A percentile compares a stretch with the other conserved stretches of the same genome.
phyloP scores from a whole-genome alignment of 441 rosid species.

The Hura crepitans region DNA sequence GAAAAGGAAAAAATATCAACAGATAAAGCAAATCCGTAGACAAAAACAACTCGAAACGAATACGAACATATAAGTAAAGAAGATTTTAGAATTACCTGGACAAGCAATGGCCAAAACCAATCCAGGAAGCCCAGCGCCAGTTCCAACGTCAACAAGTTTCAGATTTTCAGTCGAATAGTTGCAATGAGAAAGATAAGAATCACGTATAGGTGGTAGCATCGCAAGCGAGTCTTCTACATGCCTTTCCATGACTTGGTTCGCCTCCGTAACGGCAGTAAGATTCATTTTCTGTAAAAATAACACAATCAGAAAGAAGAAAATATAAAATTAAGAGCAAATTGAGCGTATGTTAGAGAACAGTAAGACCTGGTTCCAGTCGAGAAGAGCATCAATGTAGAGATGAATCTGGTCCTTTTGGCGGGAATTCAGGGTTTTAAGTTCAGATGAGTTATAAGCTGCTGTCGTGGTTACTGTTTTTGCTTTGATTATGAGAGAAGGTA shows the following conservation, averaged over 20 bases:
- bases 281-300: slow-evolving; percentile 60
- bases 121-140: slow-evolving; percentile 90
- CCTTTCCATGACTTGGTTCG: slow-evolving; percentile 64
- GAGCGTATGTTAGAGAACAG: not conserved
- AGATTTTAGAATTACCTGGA: slow-evolving; percentile 43
- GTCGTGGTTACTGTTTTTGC: slow-evolving; percentile 14
- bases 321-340: not conserved
- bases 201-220: slow-evolving; percentile 52
- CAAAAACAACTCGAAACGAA: not conserved
- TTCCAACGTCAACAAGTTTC: slow-evolving; percentile 72
- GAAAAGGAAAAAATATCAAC: not conserved
- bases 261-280: slow-evolving; percentile 73
- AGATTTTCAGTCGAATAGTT: slow-evolving; percentile 32
- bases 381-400: slow-evolving; percentile 61
- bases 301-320: slow-evolving; percentile 9
- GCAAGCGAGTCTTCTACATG: slow-evolving; percentile 88
- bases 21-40: not conserved
- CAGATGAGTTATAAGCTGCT: slow-evolving; percentile 22
- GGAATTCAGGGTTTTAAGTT: slow-evolving; percentile 46
- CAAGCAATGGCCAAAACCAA: slow-evolving; percentile 71
- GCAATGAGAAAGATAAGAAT: slow-evolving; percentile 41
- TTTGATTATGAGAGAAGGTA: slow-evolving; percentile 15
- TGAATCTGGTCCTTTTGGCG: slow-evolving; percentile 58
- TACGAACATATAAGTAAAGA: not conserved
- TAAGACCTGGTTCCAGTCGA: slow-evolving; percentile 76